phyloP scores from a whole-genome alignment of 2,329 filamentous ascomycete species.

The Sordariomycetes sp. region DNA sequence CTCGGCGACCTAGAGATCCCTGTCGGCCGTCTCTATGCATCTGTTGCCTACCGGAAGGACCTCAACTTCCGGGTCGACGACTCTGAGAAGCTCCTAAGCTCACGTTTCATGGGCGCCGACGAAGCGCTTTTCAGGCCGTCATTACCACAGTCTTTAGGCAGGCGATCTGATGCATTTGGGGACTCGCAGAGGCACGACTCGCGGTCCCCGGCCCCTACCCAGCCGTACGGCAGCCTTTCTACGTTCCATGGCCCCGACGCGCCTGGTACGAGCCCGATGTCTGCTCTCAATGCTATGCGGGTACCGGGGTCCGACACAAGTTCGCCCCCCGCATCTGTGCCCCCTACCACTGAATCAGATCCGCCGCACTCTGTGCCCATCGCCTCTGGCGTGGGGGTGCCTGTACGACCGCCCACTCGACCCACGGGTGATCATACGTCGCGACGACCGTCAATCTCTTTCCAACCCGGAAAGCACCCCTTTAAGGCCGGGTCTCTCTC shows the following conservation, averaged over 20 bases:
- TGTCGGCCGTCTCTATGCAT: slow-evolving; percentile 68
- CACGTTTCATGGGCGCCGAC: slow-evolving; percentile 83
- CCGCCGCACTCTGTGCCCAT: slow-evolving; percentile 42
- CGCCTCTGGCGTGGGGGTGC: slow-evolving; percentile 13
- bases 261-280: slow-evolving; percentile 73
- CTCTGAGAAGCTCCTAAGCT: slow-evolving; percentile 80
- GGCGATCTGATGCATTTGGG: slow-evolving; percentile 4
- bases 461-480: slow-evolving; percentile 75
- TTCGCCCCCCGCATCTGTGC: slow-evolving; percentile 40
- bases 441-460: slow-evolving; percentile 70
- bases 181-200: not conserved
- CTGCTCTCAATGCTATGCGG: slow-evolving; percentile 61
- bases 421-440: slow-evolving; percentile 3
- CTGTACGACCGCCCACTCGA: slow-evolving; percentile 3
- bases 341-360: slow-evolving; percentile 23
- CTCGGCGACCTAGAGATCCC: slow-evolving; percentile 81
- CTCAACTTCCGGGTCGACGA: slow-evolving; percentile 88
- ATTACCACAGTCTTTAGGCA: slow-evolving; percentile 37
- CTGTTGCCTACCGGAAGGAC: slow-evolving; percentile 74
- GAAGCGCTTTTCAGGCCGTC: slow-evolving; percentile 79
- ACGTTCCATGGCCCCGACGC: slow-evolving; percentile 76
- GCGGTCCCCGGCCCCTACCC: slow-evolving; percentile 15
- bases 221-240: slow-evolving; percentile 79
- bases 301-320: slow-evolving; percentile 47
- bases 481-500: slow-evolving; percentile 97